phyloP scores from a whole-genome alignment of 306 rosid species.

The Inga laurina region DNA sequence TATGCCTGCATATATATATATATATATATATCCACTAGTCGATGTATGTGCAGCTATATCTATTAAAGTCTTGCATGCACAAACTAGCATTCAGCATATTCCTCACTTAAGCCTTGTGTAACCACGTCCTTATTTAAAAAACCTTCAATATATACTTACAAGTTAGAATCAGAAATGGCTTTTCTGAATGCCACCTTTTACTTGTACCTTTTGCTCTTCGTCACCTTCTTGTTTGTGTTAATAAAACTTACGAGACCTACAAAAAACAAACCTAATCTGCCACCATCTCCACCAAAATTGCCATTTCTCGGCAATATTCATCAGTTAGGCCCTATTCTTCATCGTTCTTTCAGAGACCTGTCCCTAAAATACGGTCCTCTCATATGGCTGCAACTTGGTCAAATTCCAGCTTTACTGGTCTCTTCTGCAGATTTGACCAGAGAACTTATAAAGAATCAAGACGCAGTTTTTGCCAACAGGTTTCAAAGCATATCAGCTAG shows the following conservation, averaged over 20 bases:
- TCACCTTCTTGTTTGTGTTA: not conserved
- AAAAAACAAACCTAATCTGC: not conserved
- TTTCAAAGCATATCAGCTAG: not conserved
- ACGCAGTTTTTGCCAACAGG: constrained; percentile 6
- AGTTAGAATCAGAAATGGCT: constrained; percentile 1
- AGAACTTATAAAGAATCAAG: constrained; percentile 17
- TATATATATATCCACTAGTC: too few species aligned
- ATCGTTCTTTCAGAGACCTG: constrained; percentile 8
- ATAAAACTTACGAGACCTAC: not conserved
- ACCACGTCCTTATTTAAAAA: not conserved
- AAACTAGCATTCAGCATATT: not conserved
- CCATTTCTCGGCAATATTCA: constrained; percentile 30
- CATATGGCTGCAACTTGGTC: constrained; percentile 1
- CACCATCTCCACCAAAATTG: constrained; percentile 24
- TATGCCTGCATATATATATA: too few species aligned
- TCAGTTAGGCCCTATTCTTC: constrained; percentile 7
- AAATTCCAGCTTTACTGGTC: not conserved
- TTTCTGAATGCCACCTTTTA: not conserved
- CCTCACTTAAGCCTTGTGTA: not conserved
- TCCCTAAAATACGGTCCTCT: constrained; percentile 11
- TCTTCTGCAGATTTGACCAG: constrained; percentile 12
- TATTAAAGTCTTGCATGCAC: not conserved
- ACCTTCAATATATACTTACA: not conserved
- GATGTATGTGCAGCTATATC: not conserved
- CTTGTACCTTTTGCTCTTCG: not conserved